Evolutionary conservation across 208 protist genomes (phyloP).

Genomic region (Crithidia thermophila): DNA sequence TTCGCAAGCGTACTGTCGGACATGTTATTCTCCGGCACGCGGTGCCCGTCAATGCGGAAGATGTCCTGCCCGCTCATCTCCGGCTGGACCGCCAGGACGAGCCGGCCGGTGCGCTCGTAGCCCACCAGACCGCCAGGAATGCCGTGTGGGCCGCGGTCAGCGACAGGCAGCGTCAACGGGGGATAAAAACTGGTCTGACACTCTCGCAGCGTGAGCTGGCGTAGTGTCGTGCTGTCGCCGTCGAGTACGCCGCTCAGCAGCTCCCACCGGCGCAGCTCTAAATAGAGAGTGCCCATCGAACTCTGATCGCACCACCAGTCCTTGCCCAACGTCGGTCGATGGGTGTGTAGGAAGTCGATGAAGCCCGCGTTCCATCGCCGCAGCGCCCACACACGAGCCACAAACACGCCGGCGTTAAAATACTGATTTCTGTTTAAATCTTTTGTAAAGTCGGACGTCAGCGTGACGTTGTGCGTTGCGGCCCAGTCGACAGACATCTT

Average conservation of each 20-base stretch:
- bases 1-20: neutral
- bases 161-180: neutral
- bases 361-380: constrained; percentile 9
- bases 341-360: constrained; percentile 1
- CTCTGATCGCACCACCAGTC: constrained; percentile 19
- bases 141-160: constrained; percentile 10
- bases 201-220: neutral
- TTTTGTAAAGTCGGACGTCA: neutral
- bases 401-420: constrained; percentile 10
- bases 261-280: constrained; percentile 17
- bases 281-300: neutral
- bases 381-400: constrained; percentile 16
- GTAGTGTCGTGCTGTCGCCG: neutral
- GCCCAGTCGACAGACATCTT: neutral
- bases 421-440: neutral
- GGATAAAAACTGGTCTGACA: neutral
- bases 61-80: constrained; percentile 8
- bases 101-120: constrained; percentile 6
- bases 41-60: neutral
- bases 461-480: neutral
- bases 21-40: constrained; percentile 1
- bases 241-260: constrained; percentile 2
- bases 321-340: neutral
- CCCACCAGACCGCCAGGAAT: constrained; percentile 1
- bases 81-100: constrained; percentile 3